Base-by-base conservation (phyloP, 2,329 filamentous ascomycete genomes). In the Magnaporthiopsis rhizophila region DNA sequence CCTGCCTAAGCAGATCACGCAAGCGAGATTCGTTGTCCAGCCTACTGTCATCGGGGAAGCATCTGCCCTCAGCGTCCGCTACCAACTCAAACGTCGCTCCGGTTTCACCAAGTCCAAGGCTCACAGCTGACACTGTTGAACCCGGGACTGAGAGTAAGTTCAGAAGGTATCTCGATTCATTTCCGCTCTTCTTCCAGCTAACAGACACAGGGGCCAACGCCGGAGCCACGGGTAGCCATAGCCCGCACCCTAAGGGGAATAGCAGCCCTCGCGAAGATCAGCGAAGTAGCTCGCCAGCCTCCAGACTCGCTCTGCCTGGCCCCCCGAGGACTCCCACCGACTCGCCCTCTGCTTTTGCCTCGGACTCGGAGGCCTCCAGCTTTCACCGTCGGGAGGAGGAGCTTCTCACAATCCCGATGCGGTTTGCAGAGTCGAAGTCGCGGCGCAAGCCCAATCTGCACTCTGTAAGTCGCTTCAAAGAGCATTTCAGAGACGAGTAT, bases 391-490 rank as follows among this genome's bases (percentile, higher is more conserved):
- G 74, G 62, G 78, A 80, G 63, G 68, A 69, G 11, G 78, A 79
- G 68, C 70, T 78, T 15, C 69, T 66, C 53, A 75, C 75, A 0
- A 75, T 81, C 26, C 72, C 77, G 63, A 75, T 75, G 64, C 73
- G 77, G n/a, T 80, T 81, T 62, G 72, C 73, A 15, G 68, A 75
- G n/a, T 69, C 72, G 6, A 65, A 75, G 2, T 61, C 72, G 18
- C 72, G 71, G 3, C 74, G 70, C 34, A 73, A 73, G 50, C 70
- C 69, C 2, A 69, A 69, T 2, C 63, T 66, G n/a, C 71, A 70
- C 13, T 65, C 76, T 1, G 67, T 67, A 59, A 80, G 77, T 66
- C 77, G 72, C 26, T 81, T 81, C 67, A 72, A 69, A 12, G 79
- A 82, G 65, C 73, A 79, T 6, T 75, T 80, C 62, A 68, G 74